Evolutionary conservation across 2,329 filamentous ascomycete species (phyloP).

Genomic region (Aspergillus sclerotialis): DNA sequence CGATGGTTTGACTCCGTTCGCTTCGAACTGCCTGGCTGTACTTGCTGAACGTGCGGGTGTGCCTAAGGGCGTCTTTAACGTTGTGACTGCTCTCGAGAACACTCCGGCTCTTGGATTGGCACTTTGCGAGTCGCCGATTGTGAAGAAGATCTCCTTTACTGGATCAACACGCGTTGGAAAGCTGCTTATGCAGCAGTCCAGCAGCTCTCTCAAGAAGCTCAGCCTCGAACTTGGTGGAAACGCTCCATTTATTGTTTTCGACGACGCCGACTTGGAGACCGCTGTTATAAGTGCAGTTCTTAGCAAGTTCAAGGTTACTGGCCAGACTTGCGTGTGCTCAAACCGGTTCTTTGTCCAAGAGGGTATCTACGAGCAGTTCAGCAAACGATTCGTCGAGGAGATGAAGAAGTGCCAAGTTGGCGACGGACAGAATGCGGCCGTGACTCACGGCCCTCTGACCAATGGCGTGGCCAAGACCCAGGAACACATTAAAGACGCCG

Average conservation of each 20-base stretch:
- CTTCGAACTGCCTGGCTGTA: slow-evolving; percentile 73
- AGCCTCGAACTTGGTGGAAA: slow-evolving; percentile 90
- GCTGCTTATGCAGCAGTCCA: slow-evolving; percentile 80
- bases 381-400: slow-evolving; percentile 43
- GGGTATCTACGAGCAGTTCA: slow-evolving; percentile 44
- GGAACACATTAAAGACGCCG: slow-evolving; percentile 68
- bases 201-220: slow-evolving; percentile 70
- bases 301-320: slow-evolving; percentile 83
- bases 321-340: slow-evolving; percentile 87
- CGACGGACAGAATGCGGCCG: slow-evolving; percentile 28
- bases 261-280: slow-evolving; percentile 69
- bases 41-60: slow-evolving; percentile 77
- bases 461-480: slow-evolving; percentile 72
- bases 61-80: slow-evolving; percentile 77
- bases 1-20: slow-evolving; percentile 82
- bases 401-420: slow-evolving; percentile 38
- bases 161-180: slow-evolving; percentile 59
- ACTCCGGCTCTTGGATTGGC: slow-evolving; percentile 61
- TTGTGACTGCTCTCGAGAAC: slow-evolving; percentile 70
- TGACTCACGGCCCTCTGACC: slow-evolving; percentile 45
- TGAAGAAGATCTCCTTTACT: slow-evolving; percentile 93
- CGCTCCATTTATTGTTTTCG: slow-evolving; percentile 89
- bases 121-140: slow-evolving; percentile 36
- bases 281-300: slow-evolving; percentile 73
- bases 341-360: slow-evolving; percentile 45